A percentile compares a stretch with the other conserved stretches of the same genome.
phyloP scores from a whole-genome alignment of 805 yeast species.

The Brettanomyces naardenensis region DNA sequence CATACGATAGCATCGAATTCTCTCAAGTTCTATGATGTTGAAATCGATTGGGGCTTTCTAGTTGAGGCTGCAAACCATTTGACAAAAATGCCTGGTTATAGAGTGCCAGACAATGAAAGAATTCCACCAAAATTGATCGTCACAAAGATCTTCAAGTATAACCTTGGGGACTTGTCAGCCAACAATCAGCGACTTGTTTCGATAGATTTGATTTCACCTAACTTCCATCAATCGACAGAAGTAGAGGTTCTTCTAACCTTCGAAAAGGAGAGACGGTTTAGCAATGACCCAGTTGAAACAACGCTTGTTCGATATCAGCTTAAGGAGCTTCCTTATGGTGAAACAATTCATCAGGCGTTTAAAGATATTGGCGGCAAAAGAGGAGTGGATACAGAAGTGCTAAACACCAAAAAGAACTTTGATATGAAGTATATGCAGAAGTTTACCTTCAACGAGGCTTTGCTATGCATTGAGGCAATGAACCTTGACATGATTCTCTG shows the following conservation, averaged over 20 bases:
- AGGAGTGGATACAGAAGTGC: neutral
- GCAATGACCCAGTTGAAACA: conserved; percentile 12
- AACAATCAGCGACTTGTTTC: conserved; percentile 10
- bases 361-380: conserved; percentile 15
- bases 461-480: conserved; percentile 24
- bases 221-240: conserved; percentile 31
- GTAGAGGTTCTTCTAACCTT: conserved; percentile 41
- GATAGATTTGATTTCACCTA: conserved; percentile 40
- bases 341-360: conserved; percentile 18
- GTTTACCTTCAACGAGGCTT: conserved; percentile 19
- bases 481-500: conserved; percentile 33
- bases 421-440: conserved; percentile 15
- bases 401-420: neutral
- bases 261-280: conserved; percentile 17
- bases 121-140: conserved; percentile 32
- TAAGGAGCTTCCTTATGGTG: conserved; percentile 9
- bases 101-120: conserved; percentile 39
- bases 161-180: conserved; percentile 11
- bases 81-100: conserved; percentile 38
- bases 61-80: conserved; percentile 38
- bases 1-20: conserved; percentile 29
- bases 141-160: conserved; percentile 23
- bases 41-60: conserved; percentile 51
- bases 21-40: conserved; percentile 34
- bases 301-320: conserved; percentile 20